Conservation (phyloP, 2,329 filamentous ascomycete species). For the Alternaria solani region DNA sequence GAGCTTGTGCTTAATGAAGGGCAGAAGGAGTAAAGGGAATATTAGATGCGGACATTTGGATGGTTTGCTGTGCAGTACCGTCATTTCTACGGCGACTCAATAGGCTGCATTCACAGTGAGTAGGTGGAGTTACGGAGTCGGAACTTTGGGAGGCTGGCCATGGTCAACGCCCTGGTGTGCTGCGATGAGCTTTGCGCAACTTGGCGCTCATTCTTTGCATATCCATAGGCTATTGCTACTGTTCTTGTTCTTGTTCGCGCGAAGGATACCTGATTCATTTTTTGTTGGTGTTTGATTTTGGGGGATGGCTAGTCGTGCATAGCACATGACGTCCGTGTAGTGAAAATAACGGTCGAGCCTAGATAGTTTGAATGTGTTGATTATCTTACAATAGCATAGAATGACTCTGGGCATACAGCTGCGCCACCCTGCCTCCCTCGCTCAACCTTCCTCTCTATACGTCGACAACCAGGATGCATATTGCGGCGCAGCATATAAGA, state of each 20-base stretch:
- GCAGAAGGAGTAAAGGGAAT: constrained; percentile 61
- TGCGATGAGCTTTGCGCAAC: background rate
- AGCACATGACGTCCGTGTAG: background rate
- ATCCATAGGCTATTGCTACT: background rate
- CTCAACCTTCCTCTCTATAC: background rate
- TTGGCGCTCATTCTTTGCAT: background rate
- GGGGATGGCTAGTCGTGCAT: background rate
- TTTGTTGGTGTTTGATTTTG: background rate
- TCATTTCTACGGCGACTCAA: background rate
- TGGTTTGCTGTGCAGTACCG: background rate
- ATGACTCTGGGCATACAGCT: background rate
- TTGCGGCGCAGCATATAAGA: background rate
- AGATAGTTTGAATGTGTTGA: background rate
- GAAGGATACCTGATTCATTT: constrained; percentile 4
- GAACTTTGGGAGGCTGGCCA: background rate
- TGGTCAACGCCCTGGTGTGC: background rate
- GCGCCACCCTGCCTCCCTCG: background rate
- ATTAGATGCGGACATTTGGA: background rate
- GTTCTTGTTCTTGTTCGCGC: background rate
- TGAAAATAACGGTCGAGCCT: background rate
- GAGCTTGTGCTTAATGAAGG: constrained; percentile 94
- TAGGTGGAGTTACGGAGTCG: constrained; percentile 4
- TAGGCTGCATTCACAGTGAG: background rate
- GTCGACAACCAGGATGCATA: background rate
- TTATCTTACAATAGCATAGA: background rate